Percentiles rank a stretch among this genome's conserved stretches.
phyloP scores from a whole-genome alignment of 2,329 filamentous ascomycete species.

The Escovopsis weberi region DNA sequence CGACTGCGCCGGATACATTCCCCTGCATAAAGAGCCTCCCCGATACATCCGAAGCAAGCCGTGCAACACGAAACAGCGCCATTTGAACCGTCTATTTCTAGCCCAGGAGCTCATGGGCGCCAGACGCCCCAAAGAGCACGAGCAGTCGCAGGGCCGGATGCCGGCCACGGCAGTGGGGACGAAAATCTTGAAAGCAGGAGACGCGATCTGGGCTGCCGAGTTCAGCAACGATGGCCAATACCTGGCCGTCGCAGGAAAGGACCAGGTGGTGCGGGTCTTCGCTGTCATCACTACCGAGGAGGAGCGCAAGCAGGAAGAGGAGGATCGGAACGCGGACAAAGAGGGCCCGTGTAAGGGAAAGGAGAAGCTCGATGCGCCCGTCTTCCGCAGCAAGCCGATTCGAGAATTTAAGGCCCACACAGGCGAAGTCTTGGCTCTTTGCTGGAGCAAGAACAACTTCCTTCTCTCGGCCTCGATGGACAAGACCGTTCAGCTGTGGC shows the following conservation, averaged over 20 bases:
- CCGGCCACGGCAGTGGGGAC: slow-evolving; percentile 25
- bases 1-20: slow-evolving; percentile 57
- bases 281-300: slow-evolving; percentile 71
- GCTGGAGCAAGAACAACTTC: slow-evolving; percentile 99
- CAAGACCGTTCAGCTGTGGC: slow-evolving; percentile 91
- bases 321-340: slow-evolving; percentile 40
- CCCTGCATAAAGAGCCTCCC: slow-evolving; percentile 75
- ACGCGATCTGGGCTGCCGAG: slow-evolving; percentile 81
- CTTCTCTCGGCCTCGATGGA: slow-evolving; percentile 94
- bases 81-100: slow-evolving; percentile 79
- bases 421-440: slow-evolving; percentile 76
- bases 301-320: slow-evolving; percentile 60
- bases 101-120: slow-evolving; percentile 75
- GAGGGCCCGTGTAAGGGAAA: slow-evolving; percentile 14
- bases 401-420: slow-evolving; percentile 74
- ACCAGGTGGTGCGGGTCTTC: slow-evolving; percentile 76
- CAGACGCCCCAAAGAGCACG: slow-evolving; percentile 20
- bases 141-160: slow-evolving; percentile 12
- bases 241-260: slow-evolving; percentile 82
- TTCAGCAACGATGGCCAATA: slow-evolving; percentile 89
- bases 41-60: slow-evolving; percentile 78
- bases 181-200: slow-evolving; percentile 29
- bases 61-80: slow-evolving; percentile 64
- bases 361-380: slow-evolving; percentile 69
- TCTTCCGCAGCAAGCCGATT: slow-evolving; percentile 67